Percentiles rank a stretch among this genome's conserved stretches.
phyloP scores from a whole-genome alignment of 495 filamentous ascomycete species.

The Penicillium salamii region DNA sequence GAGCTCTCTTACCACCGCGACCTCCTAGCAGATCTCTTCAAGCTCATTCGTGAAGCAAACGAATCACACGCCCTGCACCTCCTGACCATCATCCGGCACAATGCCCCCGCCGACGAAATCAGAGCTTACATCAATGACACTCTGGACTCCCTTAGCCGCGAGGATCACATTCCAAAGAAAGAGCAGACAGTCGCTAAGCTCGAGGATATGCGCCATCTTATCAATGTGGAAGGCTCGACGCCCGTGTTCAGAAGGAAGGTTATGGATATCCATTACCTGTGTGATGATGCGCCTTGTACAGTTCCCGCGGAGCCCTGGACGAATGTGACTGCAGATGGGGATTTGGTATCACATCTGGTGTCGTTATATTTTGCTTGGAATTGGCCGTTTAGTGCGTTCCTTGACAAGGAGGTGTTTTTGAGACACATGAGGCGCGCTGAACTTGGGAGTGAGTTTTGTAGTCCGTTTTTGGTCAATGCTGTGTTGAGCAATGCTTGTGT shows the following conservation, averaged over 20 bases:
- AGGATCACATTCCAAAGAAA: background rate
- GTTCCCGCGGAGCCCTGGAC: slow-evolving; percentile 54
- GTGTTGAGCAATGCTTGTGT: slow-evolving; percentile 50
- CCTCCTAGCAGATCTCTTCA: slow-evolving; percentile 40
- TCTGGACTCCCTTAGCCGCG: slow-evolving; percentile 16
- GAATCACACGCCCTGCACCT: slow-evolving; percentile 26
- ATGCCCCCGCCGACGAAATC: slow-evolving; percentile 36
- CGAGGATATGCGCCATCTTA: slow-evolving; percentile 28
- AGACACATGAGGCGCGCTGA: slow-evolving; percentile 39
- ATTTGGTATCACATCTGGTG: slow-evolving; percentile 52
- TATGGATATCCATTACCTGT: slow-evolving; percentile 48
- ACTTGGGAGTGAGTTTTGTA: slow-evolving; percentile 42
- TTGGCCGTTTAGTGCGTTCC: slow-evolving; percentile 47
- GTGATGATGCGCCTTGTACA: slow-evolving; percentile 36
- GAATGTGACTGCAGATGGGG: slow-evolving; percentile 44
- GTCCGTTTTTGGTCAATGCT: slow-evolving; percentile 53
- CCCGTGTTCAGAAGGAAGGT: slow-evolving; percentile 42
- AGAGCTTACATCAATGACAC: slow-evolving; percentile 34
- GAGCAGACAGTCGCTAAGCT: slow-evolving; percentile 23
- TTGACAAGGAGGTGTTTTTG: slow-evolving; percentile 49
- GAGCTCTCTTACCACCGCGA: slow-evolving; percentile 45
- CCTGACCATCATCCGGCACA: slow-evolving; percentile 36
- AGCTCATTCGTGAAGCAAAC: slow-evolving; percentile 35
- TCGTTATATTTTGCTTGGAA: slow-evolving; percentile 56
- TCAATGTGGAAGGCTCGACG: slow-evolving; percentile 32